Conservation (phyloP, 441 rosid genomes). For the Erodium trifolium region DNA sequence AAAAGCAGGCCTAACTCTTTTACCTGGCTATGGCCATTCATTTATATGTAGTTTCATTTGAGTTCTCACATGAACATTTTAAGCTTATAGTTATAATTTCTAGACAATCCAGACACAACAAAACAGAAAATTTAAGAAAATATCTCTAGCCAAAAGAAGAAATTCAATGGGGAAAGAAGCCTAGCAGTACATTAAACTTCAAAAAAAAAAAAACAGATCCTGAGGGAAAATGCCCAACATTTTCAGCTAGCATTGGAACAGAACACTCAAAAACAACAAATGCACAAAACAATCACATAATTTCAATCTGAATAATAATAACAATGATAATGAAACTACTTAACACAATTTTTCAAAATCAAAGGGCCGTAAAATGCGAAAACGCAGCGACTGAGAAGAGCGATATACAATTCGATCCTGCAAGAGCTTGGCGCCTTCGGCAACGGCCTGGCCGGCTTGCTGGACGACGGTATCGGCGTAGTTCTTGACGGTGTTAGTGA, state of each 20-base stretch:
- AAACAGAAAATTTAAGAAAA: neutral
- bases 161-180: neutral
- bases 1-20: neutral
- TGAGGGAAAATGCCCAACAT: neutral
- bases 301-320: neutral
- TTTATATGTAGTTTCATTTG: neutral
- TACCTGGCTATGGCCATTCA: neutral
- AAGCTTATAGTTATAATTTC: neutral
- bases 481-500: slow-evolving; percentile 75
- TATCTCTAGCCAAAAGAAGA: neutral
- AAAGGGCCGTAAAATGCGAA: neutral
- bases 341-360: neutral
- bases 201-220: neutral
- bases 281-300: neutral
- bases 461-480: slow-evolving; percentile 93
- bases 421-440: slow-evolving; percentile 88
- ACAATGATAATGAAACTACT: neutral
- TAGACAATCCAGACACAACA: neutral
- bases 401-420: slow-evolving; percentile 78
- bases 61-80: neutral
- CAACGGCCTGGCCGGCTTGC: slow-evolving; percentile 93
- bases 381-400: slow-evolving; percentile 2
- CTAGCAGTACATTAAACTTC: no score
- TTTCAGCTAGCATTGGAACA: slow-evolving; percentile 5
- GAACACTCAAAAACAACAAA: neutral